Conservation (phyloP, 2,329 filamentous ascomycete species). For the Cladophialophora yegresii region DNA sequence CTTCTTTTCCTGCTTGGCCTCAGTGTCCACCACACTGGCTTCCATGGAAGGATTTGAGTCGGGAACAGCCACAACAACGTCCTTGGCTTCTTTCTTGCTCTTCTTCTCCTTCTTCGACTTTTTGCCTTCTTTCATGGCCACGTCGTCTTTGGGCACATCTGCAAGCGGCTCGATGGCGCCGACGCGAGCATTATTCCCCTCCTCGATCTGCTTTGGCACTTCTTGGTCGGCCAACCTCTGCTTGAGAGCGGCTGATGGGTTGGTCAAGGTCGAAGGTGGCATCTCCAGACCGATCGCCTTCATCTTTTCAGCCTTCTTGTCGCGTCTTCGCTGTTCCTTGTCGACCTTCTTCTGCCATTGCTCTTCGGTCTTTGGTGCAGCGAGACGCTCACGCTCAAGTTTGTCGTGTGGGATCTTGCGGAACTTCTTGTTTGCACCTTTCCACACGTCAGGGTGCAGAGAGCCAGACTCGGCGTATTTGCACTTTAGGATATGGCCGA, state of each 20-base stretch:
- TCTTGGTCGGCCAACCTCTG: constrained; percentile 38
- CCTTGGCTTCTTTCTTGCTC: constrained; percentile 40
- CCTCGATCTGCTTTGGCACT: constrained; percentile 29
- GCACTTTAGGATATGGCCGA: constrained; percentile 90
- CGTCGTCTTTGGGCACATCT: constrained; percentile 39
- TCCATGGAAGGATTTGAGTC: constrained; percentile 8
- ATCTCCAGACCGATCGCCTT: constrained; percentile 83
- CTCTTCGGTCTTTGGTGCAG: constrained; percentile 70
- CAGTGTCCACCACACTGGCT: background rate
- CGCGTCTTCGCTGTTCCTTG: constrained; percentile 70
- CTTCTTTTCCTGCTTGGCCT: constrained; percentile 40
- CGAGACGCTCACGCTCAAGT: constrained; percentile 74
- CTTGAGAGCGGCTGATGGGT: constrained; percentile 53
- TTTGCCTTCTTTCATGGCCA: constrained; percentile 37
- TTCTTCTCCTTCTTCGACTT: constrained; percentile 41
- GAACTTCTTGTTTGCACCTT: constrained; percentile 86
- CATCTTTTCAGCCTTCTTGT: constrained; percentile 70
- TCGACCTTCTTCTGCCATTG: constrained; percentile 76
- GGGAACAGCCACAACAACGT: constrained; percentile 27
- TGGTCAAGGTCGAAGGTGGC: constrained; percentile 70
- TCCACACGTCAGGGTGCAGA: constrained; percentile 79
- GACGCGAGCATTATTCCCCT: constrained; percentile 38
- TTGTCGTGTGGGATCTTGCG: constrained; percentile 86
- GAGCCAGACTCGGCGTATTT: constrained; percentile 74
- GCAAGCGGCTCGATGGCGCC: constrained; percentile 36